Evolutionary conservation across 2,329 filamentous ascomycete species (phyloP).

Genomic region (Epichloe typhina): DNA sequence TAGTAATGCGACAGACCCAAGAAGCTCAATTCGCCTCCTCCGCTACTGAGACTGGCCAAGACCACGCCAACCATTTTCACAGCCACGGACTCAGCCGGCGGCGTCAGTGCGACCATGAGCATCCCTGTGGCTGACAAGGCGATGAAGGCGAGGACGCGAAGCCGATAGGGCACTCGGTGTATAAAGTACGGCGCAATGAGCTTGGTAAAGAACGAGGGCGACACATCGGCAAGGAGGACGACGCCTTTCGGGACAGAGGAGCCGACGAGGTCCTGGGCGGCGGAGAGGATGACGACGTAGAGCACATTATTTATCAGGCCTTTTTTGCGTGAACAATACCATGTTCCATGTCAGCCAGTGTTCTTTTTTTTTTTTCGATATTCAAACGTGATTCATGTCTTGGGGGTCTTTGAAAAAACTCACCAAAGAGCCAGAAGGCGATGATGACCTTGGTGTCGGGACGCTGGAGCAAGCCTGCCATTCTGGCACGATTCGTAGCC

Average conservation of each 20-base stretch:
- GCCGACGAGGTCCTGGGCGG: conserved; percentile 89
- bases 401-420: background rate
- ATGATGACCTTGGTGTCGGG: conserved; percentile 58
- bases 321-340: conserved; percentile 5
- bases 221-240: conserved; percentile 83
- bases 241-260: conserved; percentile 81
- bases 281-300: conserved; percentile 92
- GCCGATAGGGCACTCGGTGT: conserved; percentile 66
- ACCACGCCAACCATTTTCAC: conserved; percentile 73
- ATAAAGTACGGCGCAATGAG: conserved; percentile 89
- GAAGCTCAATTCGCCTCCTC: conserved; percentile 82
- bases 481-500: conserved; percentile 55
- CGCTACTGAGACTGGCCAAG: conserved; percentile 72
- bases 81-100: conserved; percentile 48
- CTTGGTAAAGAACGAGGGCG: conserved; percentile 81
- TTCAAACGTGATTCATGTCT: background rate
- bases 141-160: conserved; percentile 64
- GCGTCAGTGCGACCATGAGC: conserved; percentile 75
- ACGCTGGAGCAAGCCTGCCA: conserved; percentile 50
- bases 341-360: background rate
- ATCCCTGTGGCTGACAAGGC: conserved; percentile 69
- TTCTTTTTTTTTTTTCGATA: too few species aligned
- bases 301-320: conserved; percentile 82
- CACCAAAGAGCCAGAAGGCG: conserved; percentile 93
- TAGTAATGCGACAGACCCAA: conserved; percentile 89